Conservation (phyloP, 352 stramenopile species). For the Phytophthora citricola region DNA sequence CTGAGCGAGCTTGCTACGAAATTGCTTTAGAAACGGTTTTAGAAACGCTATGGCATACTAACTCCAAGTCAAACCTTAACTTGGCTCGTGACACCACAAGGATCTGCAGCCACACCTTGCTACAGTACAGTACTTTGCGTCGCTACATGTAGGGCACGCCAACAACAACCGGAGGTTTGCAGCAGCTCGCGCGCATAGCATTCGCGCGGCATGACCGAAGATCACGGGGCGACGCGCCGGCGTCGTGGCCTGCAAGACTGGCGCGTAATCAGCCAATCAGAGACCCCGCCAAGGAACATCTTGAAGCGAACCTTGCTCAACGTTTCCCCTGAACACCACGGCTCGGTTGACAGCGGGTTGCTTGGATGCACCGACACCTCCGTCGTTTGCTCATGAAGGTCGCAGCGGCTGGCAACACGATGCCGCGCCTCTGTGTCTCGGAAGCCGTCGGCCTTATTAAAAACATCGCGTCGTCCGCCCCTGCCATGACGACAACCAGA, state of each 20-base stretch:
- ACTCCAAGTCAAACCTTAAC: constrained; percentile 3
- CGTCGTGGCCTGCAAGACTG: constrained; percentile 16
- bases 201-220: constrained; percentile 16
- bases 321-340: constrained; percentile 4
- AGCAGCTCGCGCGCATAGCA: constrained; percentile 9
- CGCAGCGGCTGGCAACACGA: constrained; percentile 3
- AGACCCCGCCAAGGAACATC: constrained; percentile 5
- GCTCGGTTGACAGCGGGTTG: constrained; percentile 1
- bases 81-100: background rate
- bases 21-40: constrained; percentile 7
- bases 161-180: constrained; percentile 2
- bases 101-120: too few relatives aligned
- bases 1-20: background rate
- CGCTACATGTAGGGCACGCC: background rate
- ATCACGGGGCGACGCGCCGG: constrained; percentile 17
- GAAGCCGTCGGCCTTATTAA: constrained; percentile 5
- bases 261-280: constrained; percentile 21
- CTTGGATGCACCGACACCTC: background rate
- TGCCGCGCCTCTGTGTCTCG: constrained; percentile 11
- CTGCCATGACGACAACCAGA: constrained; percentile 4
- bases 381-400: constrained; percentile 13
- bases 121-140: too few relatives aligned
- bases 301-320: constrained; percentile 15
- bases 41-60: background rate
- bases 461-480: constrained; percentile 11